Conservation (phyloP, 805 yeast species). For the Hemisphaericaspora nanyangensis region DNA sequence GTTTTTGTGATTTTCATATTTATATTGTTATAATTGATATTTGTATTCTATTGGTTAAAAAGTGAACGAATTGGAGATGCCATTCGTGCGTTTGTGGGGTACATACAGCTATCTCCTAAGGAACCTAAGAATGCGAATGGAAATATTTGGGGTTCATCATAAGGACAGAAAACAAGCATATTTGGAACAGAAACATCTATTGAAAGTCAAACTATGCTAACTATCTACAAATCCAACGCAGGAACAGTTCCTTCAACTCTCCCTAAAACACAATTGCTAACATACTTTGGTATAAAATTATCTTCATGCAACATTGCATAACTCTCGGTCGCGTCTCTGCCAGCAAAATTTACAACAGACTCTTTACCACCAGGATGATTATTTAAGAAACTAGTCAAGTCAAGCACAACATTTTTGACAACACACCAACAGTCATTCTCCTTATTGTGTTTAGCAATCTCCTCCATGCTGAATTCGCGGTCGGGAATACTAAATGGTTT, state of each 20-base stretch:
- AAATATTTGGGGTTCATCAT: too few species aligned
- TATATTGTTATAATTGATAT: too few species aligned
- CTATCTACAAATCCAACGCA: slow-evolving; percentile 21
- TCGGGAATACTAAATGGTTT: slow-evolving; percentile 40
- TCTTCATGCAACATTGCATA: slow-evolving; percentile 57
- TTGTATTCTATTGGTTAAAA: too few species aligned
- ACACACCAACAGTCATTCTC: slow-evolving; percentile 51
- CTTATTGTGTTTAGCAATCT: slow-evolving; percentile 45
- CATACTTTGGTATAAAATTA: slow-evolving; percentile 47
- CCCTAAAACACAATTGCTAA: slow-evolving; percentile 47
- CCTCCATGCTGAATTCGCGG: slow-evolving; percentile 44
- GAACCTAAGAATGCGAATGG: too few species aligned
- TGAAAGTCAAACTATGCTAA: too few species aligned
- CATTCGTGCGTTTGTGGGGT: too few species aligned
- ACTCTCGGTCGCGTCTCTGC: slow-evolving; percentile 47
- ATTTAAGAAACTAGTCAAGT: slow-evolving; percentile 41
- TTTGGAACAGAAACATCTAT: too few species aligned
- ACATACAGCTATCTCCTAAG: too few species aligned
- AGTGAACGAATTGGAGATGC: too few species aligned
- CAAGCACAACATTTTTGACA: slow-evolving; percentile 49
- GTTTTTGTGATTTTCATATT: too few species aligned
- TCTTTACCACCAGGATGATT: slow-evolving; percentile 62
- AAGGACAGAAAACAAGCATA: too few species aligned
- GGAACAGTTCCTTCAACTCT: slow-evolving; percentile 46
- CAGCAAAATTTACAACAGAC: slow-evolving; percentile 46